Evolutionary conservation across 441 rosid genomes (phyloP).

Genomic region (Populus hybrid): DNA sequence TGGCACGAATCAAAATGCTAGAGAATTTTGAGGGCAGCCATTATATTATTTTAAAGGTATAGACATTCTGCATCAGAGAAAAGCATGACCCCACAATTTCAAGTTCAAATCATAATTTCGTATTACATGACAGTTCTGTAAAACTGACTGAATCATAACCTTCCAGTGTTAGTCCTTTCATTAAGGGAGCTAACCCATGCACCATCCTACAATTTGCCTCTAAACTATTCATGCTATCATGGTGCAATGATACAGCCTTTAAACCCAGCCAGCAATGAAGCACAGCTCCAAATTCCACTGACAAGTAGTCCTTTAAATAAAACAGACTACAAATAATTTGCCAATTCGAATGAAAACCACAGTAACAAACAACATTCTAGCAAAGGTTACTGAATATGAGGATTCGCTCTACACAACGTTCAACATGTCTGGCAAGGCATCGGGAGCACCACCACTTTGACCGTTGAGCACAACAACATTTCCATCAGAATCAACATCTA

Average conservation of each 20-base stretch:
- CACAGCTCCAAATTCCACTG: constrained; percentile 18
- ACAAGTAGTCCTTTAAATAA: constrained; percentile 26
- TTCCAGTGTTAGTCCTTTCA: constrained; percentile 1
- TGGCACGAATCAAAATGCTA: not conserved
- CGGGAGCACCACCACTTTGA: constrained; percentile 52
- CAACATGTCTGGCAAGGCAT: constrained; percentile 54
- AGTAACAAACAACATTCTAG: constrained; percentile 31
- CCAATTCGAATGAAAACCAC: constrained; percentile 19
- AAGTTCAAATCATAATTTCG: constrained; percentile 1
- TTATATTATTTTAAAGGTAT: not conserved
- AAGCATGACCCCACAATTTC: not conserved
- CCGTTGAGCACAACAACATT: constrained; percentile 86
- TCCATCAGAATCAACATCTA: constrained; percentile 84
- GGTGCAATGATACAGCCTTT: constrained; percentile 15
- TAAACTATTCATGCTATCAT: constrained; percentile 15
- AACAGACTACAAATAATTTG: constrained; percentile 23
- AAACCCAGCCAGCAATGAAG: constrained; percentile 17
- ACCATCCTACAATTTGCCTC: constrained; percentile 12
- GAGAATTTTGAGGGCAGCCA: not conserved
- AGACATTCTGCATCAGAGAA: not conserved
- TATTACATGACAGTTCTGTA: not conserved
- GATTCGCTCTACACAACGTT: constrained; percentile 38
- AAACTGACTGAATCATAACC: not conserved
- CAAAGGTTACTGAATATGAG: constrained; percentile 1
- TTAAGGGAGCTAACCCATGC: constrained; percentile 10